Percentiles rank a stretch among this genome's conserved stretches.
phyloP scores from a whole-genome alignment of 768 basidiomycete genomes.

The Auriscalpium vulgare region DNA sequence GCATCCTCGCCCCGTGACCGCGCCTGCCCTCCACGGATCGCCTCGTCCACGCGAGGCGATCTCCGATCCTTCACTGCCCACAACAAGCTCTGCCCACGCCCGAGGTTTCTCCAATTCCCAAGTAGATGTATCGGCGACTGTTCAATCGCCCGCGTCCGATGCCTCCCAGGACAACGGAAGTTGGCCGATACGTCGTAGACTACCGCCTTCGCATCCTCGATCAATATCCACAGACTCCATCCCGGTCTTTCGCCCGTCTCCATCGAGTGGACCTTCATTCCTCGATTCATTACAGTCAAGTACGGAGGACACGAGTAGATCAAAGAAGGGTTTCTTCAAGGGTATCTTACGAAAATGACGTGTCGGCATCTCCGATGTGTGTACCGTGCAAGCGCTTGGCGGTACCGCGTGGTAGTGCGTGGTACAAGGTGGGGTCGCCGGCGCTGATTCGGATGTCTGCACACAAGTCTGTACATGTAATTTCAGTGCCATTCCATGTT shows the following conservation, averaged over 20 bases:
- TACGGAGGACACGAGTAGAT: not conserved
- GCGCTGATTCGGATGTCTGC: too few species aligned
- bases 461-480: too few species aligned
- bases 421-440: too few species aligned
- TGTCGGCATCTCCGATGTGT: not conserved
- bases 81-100: constrained; percentile 13
- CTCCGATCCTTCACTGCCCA: constrained; percentile 15
- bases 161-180: not conserved
- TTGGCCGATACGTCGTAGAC: constrained; percentile 7
- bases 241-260: constrained; percentile 19
- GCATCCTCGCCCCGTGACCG: constrained; percentile 9
- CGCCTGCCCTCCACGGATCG: not conserved
- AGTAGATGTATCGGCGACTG: not conserved
- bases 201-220: constrained; percentile 31
- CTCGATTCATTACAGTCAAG: not conserved
- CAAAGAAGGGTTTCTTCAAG: constrained; percentile 33
- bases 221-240: constrained; percentile 52
- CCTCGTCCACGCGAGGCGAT: not conserved
- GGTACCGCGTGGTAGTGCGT: too few species aligned
- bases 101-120: constrained; percentile 1
- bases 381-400: too few species aligned
- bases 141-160: not conserved
- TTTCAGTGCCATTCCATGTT: too few species aligned
- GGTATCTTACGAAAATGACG: constrained; percentile 32
- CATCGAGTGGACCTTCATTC: not conserved